A percentile compares a stretch with the other conserved stretches of the same genome.
Evolutionary conservation across 2,329 filamentous ascomycete species (phyloP).

Genomic region (Penicillium sp.): DNA sequence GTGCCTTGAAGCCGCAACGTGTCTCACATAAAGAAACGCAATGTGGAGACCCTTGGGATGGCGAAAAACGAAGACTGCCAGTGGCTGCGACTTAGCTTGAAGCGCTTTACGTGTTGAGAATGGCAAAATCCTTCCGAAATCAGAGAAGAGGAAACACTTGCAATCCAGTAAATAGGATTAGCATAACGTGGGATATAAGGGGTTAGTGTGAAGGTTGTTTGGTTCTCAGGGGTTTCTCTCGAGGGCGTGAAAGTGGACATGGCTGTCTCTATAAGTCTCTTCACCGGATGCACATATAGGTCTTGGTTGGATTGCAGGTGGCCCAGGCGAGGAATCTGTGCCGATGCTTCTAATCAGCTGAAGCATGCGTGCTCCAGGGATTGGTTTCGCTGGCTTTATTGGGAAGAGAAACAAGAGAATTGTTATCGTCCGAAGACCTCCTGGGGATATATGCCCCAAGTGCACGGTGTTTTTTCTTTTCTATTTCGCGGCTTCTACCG

Average conservation of each 20-base stretch:
- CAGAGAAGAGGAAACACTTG: slow-evolving; percentile 9
- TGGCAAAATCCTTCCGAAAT: slow-evolving; percentile 2
- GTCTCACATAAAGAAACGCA: slow-evolving; percentile 19
- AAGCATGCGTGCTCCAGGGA: slow-evolving; percentile 22
- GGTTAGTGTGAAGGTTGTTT: not conserved
- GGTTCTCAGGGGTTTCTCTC: not conserved
- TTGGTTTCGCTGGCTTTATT: slow-evolving; percentile 20
- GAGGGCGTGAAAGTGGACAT: slow-evolving; percentile 1
- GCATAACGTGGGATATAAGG: slow-evolving; percentile 1
- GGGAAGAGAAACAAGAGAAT: slow-evolving; percentile 11
- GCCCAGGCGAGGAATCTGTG: slow-evolving; percentile 8
- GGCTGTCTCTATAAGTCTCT: slow-evolving; percentile 14
- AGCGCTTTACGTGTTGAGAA: not conserved
- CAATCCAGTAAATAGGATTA: slow-evolving; percentile 3
- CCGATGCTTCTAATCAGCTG: slow-evolving; percentile 22
- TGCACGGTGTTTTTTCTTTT: slow-evolving; percentile 7
- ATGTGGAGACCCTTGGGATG: slow-evolving; percentile 2
- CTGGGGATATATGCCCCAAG: slow-evolving; percentile 3
- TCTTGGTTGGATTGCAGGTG: slow-evolving; percentile 12
- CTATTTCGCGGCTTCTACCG: slow-evolving; percentile 1
- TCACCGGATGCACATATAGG: slow-evolving; percentile 7
- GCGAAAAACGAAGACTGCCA: not conserved
- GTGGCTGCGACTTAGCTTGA: not conserved
- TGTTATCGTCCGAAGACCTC: not conserved
- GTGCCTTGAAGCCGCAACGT: not conserved